Evolutionary conservation across 139 green algal species (phyloP), one percentile per base, ranked within the genome.

Genomic region (Chlamydomonas sp.): DNA sequence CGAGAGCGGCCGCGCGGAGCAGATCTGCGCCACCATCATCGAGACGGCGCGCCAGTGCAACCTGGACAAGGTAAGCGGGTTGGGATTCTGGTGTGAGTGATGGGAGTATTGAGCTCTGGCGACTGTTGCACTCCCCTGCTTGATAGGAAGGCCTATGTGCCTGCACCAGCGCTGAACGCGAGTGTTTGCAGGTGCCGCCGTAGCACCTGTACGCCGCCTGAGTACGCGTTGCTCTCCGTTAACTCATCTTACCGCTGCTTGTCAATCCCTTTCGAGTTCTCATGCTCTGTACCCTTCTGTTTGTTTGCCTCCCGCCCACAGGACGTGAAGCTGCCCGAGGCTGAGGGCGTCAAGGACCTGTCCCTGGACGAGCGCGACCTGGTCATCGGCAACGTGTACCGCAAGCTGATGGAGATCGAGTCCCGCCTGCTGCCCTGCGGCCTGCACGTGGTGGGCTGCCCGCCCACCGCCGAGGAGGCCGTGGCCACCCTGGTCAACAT

Each of bases 381-480:
- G 58, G 89, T 99, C 17, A 92, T 99, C 7, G 97, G 96, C 79
- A 94, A 97, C 69, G 95, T 98, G 72, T 99, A 99, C 95, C 86
- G 88, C 87, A 95, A 96, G 96, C 94, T 99, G 72, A 99, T 99
- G 98, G 98, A 99, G 95, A 99, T 99, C 82, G 98, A 99, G 96
- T 98, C 94, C 63, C 93, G 98, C 63, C 96, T 99, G 90, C 96
- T 99, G 92, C 98, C 98, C 59, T 99, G 97, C 91, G 98, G 98
- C 63, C 96, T 99, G 91, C 98, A 99, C 91, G 91, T 99, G 3
- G 96, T 99, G 73, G 98, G 98, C 83, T 92, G 91, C 79, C 94
- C 96, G 1, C 98, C 98, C 77, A 97, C 95, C 31, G 97, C 98
- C 14, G 94, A 96, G 83, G 98, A 99, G 94, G 98, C 98, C 0